A percentile compares a stretch with the other conserved stretches of the same genome.
These are phyloP conservation scores for Clavispora asparagi DNA, from an alignment of 805 yeast species.

Conservation along the genomic window DNA sequence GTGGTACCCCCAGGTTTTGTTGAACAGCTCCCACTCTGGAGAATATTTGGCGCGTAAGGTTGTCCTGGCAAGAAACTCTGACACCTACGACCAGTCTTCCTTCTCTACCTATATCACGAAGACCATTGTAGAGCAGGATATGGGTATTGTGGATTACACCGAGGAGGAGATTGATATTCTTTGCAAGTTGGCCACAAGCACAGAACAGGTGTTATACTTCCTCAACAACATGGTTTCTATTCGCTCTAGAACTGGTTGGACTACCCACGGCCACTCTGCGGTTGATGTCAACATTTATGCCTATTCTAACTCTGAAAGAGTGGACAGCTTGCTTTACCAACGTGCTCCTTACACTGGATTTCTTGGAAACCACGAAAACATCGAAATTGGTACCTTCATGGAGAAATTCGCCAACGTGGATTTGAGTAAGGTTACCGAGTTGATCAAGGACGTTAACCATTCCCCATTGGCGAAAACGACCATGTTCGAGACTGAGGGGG, in stretches of 20 bases:
- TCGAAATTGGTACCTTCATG: slow-evolving; percentile 75
- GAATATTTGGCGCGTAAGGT: slow-evolving; percentile 57
- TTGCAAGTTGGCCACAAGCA: slow-evolving; percentile 11
- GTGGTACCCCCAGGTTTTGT: slow-evolving; percentile 80
- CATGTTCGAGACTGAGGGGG: background rate
- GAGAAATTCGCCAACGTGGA: slow-evolving; percentile 46
- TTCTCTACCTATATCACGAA: slow-evolving; percentile 27
- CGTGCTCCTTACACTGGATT: slow-evolving; percentile 34
- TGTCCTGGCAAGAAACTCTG: slow-evolving; percentile 25
- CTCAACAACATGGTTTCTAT: slow-evolving; percentile 67
- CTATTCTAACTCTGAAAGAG: slow-evolving; percentile 51
- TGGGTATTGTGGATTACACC: slow-evolving; percentile 60
- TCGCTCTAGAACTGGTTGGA: slow-evolving; percentile 94
- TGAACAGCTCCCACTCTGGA: slow-evolving; percentile 70
- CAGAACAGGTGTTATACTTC: slow-evolving; percentile 42
- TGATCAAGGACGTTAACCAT: slow-evolving; percentile 48
- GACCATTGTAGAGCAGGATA: slow-evolving; percentile 54
- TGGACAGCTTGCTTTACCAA: slow-evolving; percentile 32
- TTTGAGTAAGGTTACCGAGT: slow-evolving; percentile 44
- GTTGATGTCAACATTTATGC: slow-evolving; percentile 93
- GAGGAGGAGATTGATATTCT: slow-evolving; percentile 41
- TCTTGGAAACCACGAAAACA: slow-evolving; percentile 82
- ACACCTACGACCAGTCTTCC: slow-evolving; percentile 27
- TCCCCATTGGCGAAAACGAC: slow-evolving; percentile 20
- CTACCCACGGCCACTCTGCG: slow-evolving; percentile 94